These are phyloP conservation scores for Podila clonocystis DNA, from an alignment of 192 early-diverging fungal genomes.

Conservation along the genomic window DNA sequence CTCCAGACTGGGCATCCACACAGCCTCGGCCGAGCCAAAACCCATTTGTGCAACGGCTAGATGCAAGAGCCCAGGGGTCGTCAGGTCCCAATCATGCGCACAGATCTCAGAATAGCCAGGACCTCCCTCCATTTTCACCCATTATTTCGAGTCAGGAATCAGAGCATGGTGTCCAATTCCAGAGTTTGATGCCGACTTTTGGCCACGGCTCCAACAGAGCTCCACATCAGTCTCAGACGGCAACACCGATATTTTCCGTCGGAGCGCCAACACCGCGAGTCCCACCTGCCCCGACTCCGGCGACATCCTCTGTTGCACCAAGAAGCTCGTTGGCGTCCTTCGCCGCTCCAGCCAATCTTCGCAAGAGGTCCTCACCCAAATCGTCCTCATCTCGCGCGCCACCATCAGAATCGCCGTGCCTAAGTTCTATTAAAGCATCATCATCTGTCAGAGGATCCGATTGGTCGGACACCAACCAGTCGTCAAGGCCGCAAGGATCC, in stretches of 20 bases:
- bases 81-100: neutral
- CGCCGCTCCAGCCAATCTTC: conserved; percentile 25
- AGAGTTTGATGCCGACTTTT: conserved; percentile 24
- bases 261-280: neutral
- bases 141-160: neutral
- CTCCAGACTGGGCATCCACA: neutral
- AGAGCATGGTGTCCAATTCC: conserved; percentile 15
- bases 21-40: neutral
- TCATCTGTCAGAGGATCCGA: no score
- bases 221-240: neutral
- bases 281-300: neutral
- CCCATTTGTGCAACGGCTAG: neutral
- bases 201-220: conserved; percentile 1
- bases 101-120: neutral
- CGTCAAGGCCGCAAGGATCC: neutral
- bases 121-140: neutral
- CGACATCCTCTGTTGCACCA: conserved; percentile 11
- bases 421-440: no score
- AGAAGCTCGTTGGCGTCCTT: conserved; percentile 13
- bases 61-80: neutral
- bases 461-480: no score
- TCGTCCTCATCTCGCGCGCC: neutral
- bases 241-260: neutral
- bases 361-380: conserved; percentile 15
- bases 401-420: neutral